A percentile compares a stretch with the other conserved stretches of the same genome.
These are phyloP conservation scores for cucumber (Cucumis sativus) DNA, from an alignment of 306 rosid species.

Conservation along the genomic window DNA sequence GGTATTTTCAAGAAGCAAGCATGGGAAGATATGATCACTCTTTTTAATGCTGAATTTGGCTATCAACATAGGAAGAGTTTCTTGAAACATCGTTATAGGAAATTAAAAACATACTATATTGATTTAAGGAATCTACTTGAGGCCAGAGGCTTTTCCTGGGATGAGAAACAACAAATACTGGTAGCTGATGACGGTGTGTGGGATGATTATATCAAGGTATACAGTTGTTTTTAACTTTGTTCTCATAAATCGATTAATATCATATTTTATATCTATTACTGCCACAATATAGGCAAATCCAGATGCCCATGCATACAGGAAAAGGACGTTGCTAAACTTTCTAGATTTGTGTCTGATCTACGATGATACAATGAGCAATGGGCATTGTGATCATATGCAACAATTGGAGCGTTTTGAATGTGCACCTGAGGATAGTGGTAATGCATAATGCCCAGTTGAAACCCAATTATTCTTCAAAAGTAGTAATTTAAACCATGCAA, in stretches of 20 bases:
- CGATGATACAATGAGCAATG: conserved; percentile 23
- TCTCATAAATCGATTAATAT: background rate
- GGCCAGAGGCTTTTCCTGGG: conserved; percentile 34
- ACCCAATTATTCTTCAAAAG: background rate
- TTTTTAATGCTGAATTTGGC: conserved; percentile 34
- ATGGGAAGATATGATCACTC: conserved; percentile 29
- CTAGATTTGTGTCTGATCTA: conserved; percentile 33
- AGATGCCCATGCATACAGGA: conserved; percentile 23
- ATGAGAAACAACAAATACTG: conserved; percentile 33
- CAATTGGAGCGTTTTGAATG: conserved; percentile 16
- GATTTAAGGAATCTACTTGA: conserved; percentile 27
- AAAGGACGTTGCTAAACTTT: conserved; percentile 30
- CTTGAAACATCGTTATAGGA: conserved; percentile 29
- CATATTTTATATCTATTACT: conserved; percentile 9
- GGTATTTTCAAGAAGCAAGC: conserved; percentile 28
- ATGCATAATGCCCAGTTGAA: background rate
- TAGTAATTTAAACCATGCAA: background rate
- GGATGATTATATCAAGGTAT: conserved; percentile 37
- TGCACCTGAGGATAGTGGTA: conserved; percentile 15
- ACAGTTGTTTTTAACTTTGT: background rate
- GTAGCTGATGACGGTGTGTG: conserved; percentile 33
- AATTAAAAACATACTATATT: conserved; percentile 27
- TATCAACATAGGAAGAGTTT: conserved; percentile 20
- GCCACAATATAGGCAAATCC: conserved; percentile 42
- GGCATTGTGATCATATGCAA: conserved; percentile 15